Conservation (phyloP, 2,329 filamentous ascomycete genomes). For the Polytolypa hystricis region DNA sequence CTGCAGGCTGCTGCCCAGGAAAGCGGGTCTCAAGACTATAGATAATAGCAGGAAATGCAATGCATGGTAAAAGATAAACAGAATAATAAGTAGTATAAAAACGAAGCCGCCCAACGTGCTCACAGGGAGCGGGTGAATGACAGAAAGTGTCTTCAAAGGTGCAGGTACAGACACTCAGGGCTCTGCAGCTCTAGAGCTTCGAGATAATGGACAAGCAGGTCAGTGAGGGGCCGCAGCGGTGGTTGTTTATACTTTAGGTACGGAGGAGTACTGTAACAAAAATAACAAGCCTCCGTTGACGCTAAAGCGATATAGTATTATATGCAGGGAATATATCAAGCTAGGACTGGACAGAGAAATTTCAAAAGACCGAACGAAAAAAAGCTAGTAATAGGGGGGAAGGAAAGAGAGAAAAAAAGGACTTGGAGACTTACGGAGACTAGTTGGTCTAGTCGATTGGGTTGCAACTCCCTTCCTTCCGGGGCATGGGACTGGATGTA, state of each 20-base stretch:
- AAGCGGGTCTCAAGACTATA: slow-evolving; percentile 4
- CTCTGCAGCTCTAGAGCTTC: slow-evolving; percentile 3
- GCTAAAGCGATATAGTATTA: background rate
- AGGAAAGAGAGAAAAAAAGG: background rate
- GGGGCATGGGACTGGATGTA: too few relatives aligned
- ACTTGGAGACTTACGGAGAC: slow-evolving; percentile 4
- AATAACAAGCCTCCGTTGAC: slow-evolving; percentile 4
- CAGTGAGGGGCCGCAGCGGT: slow-evolving; percentile 5
- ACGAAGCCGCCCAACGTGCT: background rate
- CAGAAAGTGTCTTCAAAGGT: background rate
- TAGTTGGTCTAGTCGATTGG: too few relatives aligned
- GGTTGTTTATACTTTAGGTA: slow-evolving; percentile 6
- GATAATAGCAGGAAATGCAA: background rate
- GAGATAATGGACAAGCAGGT: background rate
- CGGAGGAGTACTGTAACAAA: background rate
- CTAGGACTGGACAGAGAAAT: slow-evolving; percentile 1
- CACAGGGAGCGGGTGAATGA: background rate
- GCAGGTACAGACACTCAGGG: slow-evolving; percentile 2
- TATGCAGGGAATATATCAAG: slow-evolving; percentile 3
- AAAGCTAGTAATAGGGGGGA: slow-evolving; percentile 1
- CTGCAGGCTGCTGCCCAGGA: background rate
- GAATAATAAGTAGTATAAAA: background rate
- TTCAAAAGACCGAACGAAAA: background rate
- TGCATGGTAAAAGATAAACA: slow-evolving; percentile 1
- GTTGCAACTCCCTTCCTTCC: too few relatives aligned